A percentile compares a stretch with the other conserved stretches of the same genome.
Evolutionary conservation across 73 alveolate genomes (phyloP).

Genomic region (Durusdinium trenchii): DNA sequence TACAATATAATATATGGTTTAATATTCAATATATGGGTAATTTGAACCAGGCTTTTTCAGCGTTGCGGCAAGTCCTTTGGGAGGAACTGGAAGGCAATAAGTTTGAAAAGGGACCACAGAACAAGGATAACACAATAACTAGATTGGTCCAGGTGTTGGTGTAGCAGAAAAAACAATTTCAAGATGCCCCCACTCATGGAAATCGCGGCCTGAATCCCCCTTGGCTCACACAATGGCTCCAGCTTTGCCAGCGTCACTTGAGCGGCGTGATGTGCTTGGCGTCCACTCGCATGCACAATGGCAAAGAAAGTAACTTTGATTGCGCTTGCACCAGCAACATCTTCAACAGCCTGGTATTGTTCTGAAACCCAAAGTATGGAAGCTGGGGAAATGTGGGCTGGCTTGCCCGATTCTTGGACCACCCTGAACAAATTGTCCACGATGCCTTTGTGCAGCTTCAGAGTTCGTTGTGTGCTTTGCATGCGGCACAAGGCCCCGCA

Average conservation of each 20-base stretch:
- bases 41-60: no score
- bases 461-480: neutral
- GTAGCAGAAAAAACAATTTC: no score
- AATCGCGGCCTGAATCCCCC: neutral
- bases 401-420: neutral
- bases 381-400: neutral
- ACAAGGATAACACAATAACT: no score
- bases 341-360: neutral
- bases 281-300: neutral
- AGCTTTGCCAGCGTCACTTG: slow-evolving; percentile 5
- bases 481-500: neutral
- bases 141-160: no score
- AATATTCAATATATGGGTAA: no score
- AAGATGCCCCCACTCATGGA: no score
- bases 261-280: neutral
- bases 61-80: no score
- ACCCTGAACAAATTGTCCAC: neutral
- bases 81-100: no score
- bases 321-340: neutral
- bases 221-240: neutral
- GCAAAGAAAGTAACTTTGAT: neutral
- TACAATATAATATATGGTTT: no score
- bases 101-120: no score
- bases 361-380: neutral
- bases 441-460: neutral